Percentiles rank a stretch among this genome's conserved stretches.
phyloP scores from a whole-genome alignment of 495 filamentous ascomycete species.

The Annulohypoxylon moriforme region DNA sequence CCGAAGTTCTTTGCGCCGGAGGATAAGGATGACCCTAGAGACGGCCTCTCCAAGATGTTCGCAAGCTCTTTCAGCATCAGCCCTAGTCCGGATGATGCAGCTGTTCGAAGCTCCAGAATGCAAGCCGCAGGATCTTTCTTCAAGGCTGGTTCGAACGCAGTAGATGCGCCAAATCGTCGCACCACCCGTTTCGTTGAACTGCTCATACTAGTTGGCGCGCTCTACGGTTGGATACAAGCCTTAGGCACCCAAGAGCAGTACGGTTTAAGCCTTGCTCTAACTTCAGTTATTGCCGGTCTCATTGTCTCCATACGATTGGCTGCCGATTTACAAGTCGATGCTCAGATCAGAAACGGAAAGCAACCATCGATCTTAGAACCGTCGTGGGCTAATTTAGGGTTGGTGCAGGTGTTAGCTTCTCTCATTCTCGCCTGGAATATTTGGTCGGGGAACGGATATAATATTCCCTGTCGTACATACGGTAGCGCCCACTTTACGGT shows the following conservation, averaged over 20 bases:
- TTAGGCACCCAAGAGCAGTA: slow-evolving; percentile 42
- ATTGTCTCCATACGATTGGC: slow-evolving; percentile 47
- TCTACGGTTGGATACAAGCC: slow-evolving; percentile 41
- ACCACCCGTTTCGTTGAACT: slow-evolving; percentile 33
- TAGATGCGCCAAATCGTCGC: slow-evolving; percentile 20
- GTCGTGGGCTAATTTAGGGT: slow-evolving; percentile 39
- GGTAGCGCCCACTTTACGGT: slow-evolving; percentile 43
- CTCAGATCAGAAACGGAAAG: slow-evolving; percentile 31
- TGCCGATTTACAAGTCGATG: slow-evolving; percentile 42
- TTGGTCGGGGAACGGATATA: slow-evolving; percentile 38
- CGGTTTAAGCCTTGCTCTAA: slow-evolving; percentile 38
- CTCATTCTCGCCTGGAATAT: slow-evolving; percentile 43
- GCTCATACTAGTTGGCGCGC: slow-evolving; percentile 33
- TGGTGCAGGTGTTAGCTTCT: slow-evolving; percentile 37
- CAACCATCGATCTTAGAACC: slow-evolving; percentile 34
- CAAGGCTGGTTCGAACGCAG: background rate
- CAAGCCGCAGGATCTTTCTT: slow-evolving; percentile 12
- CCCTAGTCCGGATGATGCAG: slow-evolving; percentile 41
- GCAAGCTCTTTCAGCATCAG: slow-evolving; percentile 48
- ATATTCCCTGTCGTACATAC: slow-evolving; percentile 30
- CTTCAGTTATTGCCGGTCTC: slow-evolving; percentile 40
- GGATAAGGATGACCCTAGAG: slow-evolving; percentile 47
- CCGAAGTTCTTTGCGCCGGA: slow-evolving; percentile 47
- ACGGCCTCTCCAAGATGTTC: slow-evolving; percentile 49
- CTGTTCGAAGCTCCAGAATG: background rate